These are phyloP conservation scores for Posidonia oceanica DNA, from an alignment of 116 monocot species.

Conservation along the genomic window DNA sequence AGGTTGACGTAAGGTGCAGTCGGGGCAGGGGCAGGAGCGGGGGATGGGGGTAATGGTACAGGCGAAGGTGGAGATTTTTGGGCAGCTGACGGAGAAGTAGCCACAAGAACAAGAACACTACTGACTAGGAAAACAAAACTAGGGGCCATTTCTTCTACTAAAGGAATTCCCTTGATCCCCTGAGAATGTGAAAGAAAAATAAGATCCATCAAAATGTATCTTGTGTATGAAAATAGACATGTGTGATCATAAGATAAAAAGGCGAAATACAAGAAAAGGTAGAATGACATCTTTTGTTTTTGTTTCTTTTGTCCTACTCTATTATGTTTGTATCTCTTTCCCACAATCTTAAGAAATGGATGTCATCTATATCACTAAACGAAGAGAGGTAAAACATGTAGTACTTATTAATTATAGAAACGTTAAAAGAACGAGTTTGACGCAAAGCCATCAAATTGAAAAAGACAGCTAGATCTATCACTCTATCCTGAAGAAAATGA, in stretches of 20 bases:
- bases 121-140: not conserved
- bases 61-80: conserved; percentile 9
- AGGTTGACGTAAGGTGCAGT: conserved; percentile 54
- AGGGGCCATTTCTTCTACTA: conserved; percentile 15
- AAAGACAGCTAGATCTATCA: too few species aligned
- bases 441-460: too few species aligned
- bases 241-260: not conserved
- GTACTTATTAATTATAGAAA: too few species aligned
- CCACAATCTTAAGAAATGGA: too few species aligned
- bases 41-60: conserved; percentile 4
- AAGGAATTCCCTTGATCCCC: not conserved
- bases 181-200: conserved; percentile 1
- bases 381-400: too few species aligned
- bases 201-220: conserved; percentile 1
- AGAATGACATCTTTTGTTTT: too few species aligned
- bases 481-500: too few species aligned
- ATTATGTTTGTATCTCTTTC: too few species aligned
- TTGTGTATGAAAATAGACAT: not conserved
- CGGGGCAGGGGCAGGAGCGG: conserved; percentile 68
- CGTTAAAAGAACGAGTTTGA: too few species aligned
- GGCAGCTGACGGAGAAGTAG: conserved; percentile 9
- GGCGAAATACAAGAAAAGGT: too few species aligned
- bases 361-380: too few species aligned
- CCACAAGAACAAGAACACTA: conserved; percentile 11
- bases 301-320: too few species aligned